Evolutionary conservation across 257 asterid species (phyloP), one percentile per base, ranked within the genome.

Genomic region (Solanum dulcamara): DNA sequence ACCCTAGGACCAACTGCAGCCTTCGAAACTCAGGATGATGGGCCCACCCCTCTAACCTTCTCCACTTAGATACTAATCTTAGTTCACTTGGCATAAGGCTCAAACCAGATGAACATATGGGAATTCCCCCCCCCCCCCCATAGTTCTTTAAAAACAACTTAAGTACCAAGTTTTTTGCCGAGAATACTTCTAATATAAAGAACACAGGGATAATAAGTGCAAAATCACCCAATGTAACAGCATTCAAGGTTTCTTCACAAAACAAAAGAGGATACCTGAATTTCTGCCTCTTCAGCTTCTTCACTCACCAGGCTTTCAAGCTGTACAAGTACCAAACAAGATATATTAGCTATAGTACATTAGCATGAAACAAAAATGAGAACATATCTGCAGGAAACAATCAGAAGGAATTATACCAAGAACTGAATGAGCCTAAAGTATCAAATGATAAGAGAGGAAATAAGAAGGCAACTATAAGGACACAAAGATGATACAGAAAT

Each of bases 241-340:
- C 64, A 50, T 50, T 67, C 55, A 30, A 37, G 28, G 55, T 64
- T 66, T 35, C 77, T 83, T 42, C 67, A 46, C 81, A 84, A 48
- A 68, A 32, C 35, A 66, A 68, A 40, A 64, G 22, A 14, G 18
- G 46, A 67, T 87, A 96, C 99, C 99, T 94, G 97, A 87, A 95
- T 90, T 84, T 95, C 98, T 79, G 89, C 91, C 83, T 97, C 99
- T 74, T 88, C 90, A 38, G 91, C 94, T 83, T 93, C 93, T 87
- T 87, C 89, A 70, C 90, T 83, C 88, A 95, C 80, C 81, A 95
- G 91, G 87, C 86, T 92, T 87, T 94, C 99, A 42, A 97, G 94
- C 99, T 95, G 98, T 30, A 87, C 87, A 89, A 44, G 48, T 67
- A 71, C 84, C 88, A 55, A 6, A 83, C 83, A 37, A 35, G 85